Percentiles rank a stretch among this genome's conserved stretches.
phyloP scores from a whole-genome alignment of 495 filamentous ascomycete species.

The Trichoderma virens region DNA sequence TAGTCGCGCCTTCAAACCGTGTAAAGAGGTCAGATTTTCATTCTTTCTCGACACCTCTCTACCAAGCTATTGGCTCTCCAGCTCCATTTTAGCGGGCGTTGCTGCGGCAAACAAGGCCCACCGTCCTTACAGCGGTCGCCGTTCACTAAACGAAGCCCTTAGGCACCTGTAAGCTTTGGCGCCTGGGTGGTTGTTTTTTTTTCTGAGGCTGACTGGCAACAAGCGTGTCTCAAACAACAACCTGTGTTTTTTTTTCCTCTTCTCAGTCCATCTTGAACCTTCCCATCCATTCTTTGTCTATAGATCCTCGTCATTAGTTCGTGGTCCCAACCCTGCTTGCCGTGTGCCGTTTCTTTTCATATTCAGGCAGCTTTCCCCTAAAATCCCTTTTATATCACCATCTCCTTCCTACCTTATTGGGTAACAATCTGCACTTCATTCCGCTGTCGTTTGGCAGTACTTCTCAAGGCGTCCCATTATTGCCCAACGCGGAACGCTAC shows the following conservation, averaged over 20 bases:
- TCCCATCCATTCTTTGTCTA: background rate
- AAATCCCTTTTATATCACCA: background rate
- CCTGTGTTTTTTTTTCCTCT: background rate
- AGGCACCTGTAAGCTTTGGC: background rate
- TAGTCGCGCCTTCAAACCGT: background rate
- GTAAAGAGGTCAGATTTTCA: background rate
- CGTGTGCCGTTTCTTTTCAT: background rate
- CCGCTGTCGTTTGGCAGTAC: background rate
- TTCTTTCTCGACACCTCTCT: background rate
- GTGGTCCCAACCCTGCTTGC: background rate
- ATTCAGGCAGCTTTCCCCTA: background rate
- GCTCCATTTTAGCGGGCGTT: background rate
- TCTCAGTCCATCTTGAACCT: background rate
- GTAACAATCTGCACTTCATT: background rate
- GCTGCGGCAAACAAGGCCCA: conserved; percentile 4
- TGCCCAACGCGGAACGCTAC: conserved; percentile 1
- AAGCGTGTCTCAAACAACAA: background rate
- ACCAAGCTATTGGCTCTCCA: background rate
- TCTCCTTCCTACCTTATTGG: background rate
- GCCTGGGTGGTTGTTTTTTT: background rate
- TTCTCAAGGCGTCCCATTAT: background rate
- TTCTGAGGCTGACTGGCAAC: background rate
- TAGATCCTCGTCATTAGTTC: background rate
- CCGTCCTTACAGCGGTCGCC: background rate
- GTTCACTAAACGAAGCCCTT: background rate